Conservation (phyloP, 805 yeast genomes). For the Metschnikowia cubensis region DNA sequence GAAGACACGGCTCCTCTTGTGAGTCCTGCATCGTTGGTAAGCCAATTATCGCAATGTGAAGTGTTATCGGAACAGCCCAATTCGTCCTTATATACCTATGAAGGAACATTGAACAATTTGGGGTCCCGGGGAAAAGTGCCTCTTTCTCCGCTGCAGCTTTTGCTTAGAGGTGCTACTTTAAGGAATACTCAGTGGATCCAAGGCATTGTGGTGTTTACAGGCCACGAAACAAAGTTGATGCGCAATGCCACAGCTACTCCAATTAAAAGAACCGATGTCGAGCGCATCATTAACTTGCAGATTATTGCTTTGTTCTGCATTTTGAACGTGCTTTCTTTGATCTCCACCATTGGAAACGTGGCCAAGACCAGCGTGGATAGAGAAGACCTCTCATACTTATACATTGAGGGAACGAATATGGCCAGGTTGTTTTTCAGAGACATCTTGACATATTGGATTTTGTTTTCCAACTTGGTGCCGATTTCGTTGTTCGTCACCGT, state of each 20-base stretch:
- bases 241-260: constrained; percentile 99
- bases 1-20: constrained; percentile 72
- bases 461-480: constrained; percentile 96
- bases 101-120: constrained; percentile 71
- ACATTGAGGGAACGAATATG: constrained; percentile 63
- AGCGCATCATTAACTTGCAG: constrained; percentile 88
- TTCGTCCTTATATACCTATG: constrained; percentile 89
- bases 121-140: constrained; percentile 50
- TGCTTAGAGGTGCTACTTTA: constrained; percentile 91
- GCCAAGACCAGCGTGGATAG: constrained; percentile 57
- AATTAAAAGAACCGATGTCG: constrained; percentile 94
- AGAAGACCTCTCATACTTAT: constrained; percentile 56
- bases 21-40: constrained; percentile 53
- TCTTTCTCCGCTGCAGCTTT: constrained; percentile 82
- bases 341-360: constrained; percentile 87
- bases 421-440: constrained; percentile 78
- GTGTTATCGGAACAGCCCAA: constrained; percentile 89
- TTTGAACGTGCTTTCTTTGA: constrained; percentile 66
- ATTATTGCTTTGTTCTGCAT: constrained; percentile 83
- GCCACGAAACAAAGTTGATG: constrained; percentile 97
- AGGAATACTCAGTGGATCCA: constrained; percentile 94
- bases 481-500: constrained; percentile 94
- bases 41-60: constrained; percentile 30
- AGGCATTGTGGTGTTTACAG: constrained; percentile 92
- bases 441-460: constrained; percentile 89